A percentile compares a stretch with the other conserved stretches of the same genome.
Evolutionary conservation across 2,329 filamentous ascomycete species (phyloP).

Genomic region (Pseudocercospora pini-densiflorae): DNA sequence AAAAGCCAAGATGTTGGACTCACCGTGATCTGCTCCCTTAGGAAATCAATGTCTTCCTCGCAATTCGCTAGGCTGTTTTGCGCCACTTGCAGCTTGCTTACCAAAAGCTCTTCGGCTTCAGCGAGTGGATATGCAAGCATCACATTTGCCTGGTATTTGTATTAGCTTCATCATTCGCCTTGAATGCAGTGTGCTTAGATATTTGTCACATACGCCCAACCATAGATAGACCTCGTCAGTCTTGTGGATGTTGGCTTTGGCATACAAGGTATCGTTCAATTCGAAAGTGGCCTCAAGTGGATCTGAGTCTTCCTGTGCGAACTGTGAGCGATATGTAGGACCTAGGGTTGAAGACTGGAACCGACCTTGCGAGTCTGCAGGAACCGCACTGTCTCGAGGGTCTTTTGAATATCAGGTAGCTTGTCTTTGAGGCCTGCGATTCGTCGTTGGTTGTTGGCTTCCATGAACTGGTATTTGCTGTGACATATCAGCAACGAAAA

Average conservation of each 20-base stretch:
- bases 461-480: constrained; percentile 99
- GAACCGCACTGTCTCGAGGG: constrained; percentile 87
- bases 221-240: constrained; percentile 95
- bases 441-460: constrained; percentile 85
- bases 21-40: constrained; percentile 96
- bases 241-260: constrained; percentile 79
- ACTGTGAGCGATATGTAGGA: background rate
- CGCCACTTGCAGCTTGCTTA: constrained; percentile 77
- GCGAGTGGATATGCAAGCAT: constrained; percentile 94
- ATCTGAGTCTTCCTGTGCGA: background rate
- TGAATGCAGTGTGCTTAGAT: background rate
- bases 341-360: background rate
- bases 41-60: constrained; percentile 94
- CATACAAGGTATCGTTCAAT: constrained; percentile 93
- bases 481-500: constrained; percentile 27
- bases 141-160: constrained; percentile 74
- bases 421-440: constrained; percentile 85
- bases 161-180: background rate
- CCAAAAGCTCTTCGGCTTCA: constrained; percentile 80
- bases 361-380: constrained; percentile 73
- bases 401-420: constrained; percentile 97
- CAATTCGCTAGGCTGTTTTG: constrained; percentile 82
- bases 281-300: constrained; percentile 93
- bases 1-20: constrained; percentile 32
- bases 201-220: constrained; percentile 71